These are phyloP conservation scores for Neurospora tetrasperma DNA, from an alignment of 495 filamentous ascomycete species.

Conservation along the genomic window DNA sequence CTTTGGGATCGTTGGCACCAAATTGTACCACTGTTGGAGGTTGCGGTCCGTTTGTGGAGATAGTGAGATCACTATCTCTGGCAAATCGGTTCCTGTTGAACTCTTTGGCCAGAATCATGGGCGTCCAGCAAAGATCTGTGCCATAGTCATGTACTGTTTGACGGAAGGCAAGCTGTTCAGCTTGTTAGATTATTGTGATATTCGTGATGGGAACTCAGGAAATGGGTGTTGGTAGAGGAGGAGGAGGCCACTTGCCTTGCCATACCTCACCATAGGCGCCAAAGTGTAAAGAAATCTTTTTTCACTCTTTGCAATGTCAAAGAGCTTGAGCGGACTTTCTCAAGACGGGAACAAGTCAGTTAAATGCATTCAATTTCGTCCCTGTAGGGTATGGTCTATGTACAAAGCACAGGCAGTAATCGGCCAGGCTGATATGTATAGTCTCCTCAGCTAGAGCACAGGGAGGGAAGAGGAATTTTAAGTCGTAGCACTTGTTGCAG, in stretches of 20 bases:
- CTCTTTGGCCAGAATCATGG: slow-evolving; percentile 64
- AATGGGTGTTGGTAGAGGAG: background rate
- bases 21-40: slow-evolving; percentile 54
- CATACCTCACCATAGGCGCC: slow-evolving; percentile 63
- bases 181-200: background rate
- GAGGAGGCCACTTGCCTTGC: slow-evolving; percentile 30
- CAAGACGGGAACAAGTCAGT: slow-evolving; percentile 6
- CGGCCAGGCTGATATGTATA: background rate
- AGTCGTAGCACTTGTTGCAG: background rate
- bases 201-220: background rate
- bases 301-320: slow-evolving; percentile 43
- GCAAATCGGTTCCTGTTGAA: slow-evolving; percentile 51
- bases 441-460: background rate
- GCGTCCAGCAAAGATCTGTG: slow-evolving; percentile 56
- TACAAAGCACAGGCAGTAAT: background rate
- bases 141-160: slow-evolving; percentile 48
- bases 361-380: slow-evolving; percentile 1
- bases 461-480: background rate
- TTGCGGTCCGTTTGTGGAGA: slow-evolving; percentile 33
- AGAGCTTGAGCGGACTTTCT: slow-evolving; percentile 46
- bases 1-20: slow-evolving; percentile 42
- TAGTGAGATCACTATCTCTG: slow-evolving; percentile 43
- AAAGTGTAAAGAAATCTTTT: slow-evolving; percentile 44
- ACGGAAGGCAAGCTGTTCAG: slow-evolving; percentile 47
- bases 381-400: background rate